phyloP scores from a whole-genome alignment of 1,139 yeast species.

The Pichia sp. region DNA sequence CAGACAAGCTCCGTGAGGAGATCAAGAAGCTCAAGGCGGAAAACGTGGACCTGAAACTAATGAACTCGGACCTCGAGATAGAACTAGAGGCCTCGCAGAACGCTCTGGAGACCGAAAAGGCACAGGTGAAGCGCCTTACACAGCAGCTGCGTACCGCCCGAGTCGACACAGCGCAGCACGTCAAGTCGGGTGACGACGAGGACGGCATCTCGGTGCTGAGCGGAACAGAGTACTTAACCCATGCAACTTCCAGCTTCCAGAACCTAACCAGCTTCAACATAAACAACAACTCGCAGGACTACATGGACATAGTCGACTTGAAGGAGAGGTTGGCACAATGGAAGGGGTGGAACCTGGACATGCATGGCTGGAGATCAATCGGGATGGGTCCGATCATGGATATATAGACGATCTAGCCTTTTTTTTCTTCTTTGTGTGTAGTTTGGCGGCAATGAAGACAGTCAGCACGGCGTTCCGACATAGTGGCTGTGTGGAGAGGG shows the following conservation, averaged over 20 bases:
- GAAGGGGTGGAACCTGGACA: conserved; percentile 84
- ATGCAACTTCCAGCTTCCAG: conserved; percentile 23
- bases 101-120: conserved; percentile 21
- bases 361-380: conserved; percentile 71
- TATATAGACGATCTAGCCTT: conserved; percentile 30
- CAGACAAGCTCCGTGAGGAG: conserved; percentile 14
- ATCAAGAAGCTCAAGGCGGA: conserved; percentile 18
- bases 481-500: background rate
- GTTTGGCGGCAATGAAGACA: background rate
- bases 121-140: conserved; percentile 12
- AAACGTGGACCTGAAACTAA: conserved; percentile 24
- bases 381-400: conserved; percentile 59
- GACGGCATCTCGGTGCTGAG: conserved; percentile 20
- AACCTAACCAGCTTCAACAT: conserved; percentile 23
- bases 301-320: conserved; percentile 30
- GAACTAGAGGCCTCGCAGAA: conserved; percentile 25
- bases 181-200: conserved; percentile 18
- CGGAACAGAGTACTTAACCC: conserved; percentile 16
- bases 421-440: too few relatives aligned
- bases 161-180: conserved; percentile 2
- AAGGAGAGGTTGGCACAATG: conserved; percentile 42
- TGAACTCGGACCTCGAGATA: conserved; percentile 25
- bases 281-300: conserved; percentile 26
- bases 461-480: background rate
- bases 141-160: conserved; percentile 13